phyloP scores from a whole-genome alignment of 2,329 filamentous ascomycete species.

The Microdochium trichocladiopsis region DNA sequence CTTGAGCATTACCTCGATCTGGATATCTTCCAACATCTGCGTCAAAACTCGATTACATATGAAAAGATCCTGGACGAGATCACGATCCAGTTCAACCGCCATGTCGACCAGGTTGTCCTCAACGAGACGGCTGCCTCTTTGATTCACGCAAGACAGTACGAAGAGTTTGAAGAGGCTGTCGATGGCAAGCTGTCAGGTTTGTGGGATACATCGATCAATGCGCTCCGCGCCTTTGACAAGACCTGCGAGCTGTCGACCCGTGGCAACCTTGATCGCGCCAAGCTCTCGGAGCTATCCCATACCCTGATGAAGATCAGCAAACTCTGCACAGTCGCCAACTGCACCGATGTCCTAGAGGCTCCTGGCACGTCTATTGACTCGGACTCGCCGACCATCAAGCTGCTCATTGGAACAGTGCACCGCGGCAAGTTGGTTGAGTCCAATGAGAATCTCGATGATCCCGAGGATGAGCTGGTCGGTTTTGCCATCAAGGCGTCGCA shows the following conservation, averaged over 20 bases:
- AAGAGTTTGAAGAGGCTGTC: constrained; percentile 81
- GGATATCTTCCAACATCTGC: constrained; percentile 79
- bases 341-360: constrained; percentile 66
- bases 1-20: constrained; percentile 83
- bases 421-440: constrained; percentile 65
- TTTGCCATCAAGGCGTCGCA: constrained; percentile 70
- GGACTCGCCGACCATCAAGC: constrained; percentile 50
- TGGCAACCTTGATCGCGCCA: constrained; percentile 57
- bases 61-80: constrained; percentile 81
- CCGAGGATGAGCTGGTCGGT: constrained; percentile 72
- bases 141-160: constrained; percentile 76
- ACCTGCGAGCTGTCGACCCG: constrained; percentile 66
- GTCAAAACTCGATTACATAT: constrained; percentile 78
- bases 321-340: constrained; percentile 72
- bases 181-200: constrained; percentile 72
- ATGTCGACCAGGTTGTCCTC: constrained; percentile 79
- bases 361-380: constrained; percentile 40
- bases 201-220: constrained; percentile 78
- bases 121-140: constrained; percentile 77
- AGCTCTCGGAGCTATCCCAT: constrained; percentile 65
- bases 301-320: constrained; percentile 75
- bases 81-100: constrained; percentile 88
- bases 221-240: constrained; percentile 64
- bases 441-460: constrained; percentile 63
- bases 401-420: constrained; percentile 64